These are phyloP conservation scores for Phytopythium montanum DNA, from an alignment of 352 stramenopile species.

Conservation along the genomic window DNA sequence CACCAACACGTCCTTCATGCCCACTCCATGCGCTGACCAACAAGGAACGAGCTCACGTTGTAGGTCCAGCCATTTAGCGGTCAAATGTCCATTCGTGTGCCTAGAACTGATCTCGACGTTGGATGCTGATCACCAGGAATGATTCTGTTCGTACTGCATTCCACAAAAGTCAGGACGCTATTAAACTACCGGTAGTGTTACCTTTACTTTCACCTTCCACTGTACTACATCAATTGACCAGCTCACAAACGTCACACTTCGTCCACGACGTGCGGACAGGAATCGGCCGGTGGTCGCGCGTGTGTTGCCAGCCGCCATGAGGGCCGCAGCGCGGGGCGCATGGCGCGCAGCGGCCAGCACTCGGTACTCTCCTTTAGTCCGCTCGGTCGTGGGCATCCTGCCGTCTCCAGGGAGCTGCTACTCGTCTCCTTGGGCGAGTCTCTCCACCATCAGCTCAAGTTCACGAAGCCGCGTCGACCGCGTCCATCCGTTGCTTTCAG, in stretches of 20 bases:
- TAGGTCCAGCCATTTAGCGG: too few species aligned
- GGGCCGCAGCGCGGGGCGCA: too few species aligned
- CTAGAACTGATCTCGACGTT: too few species aligned
- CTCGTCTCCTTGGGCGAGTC: not conserved
- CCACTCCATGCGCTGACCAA: too few species aligned
- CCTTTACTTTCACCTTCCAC: not conserved
- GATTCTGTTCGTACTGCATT: too few species aligned
- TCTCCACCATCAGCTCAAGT: not conserved
- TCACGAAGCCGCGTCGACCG: not conserved
- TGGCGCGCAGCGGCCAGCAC: too few species aligned
- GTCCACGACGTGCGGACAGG: too few species aligned
- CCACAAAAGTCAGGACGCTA: not conserved
- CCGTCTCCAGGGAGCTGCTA: not conserved
- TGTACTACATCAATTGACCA: not conserved
- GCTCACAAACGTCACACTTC: not conserved
- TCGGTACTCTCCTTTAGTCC: not conserved
- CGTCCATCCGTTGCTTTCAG: not conserved
- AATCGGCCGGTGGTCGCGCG: not conserved
- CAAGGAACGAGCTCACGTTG: too few species aligned
- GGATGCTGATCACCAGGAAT: too few species aligned
- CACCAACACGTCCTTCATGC: too few species aligned
- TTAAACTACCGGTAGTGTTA: not conserved
- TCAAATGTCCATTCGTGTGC: too few species aligned
- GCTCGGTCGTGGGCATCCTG: not conserved
- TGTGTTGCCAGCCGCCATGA: not conserved